Conservation (phyloP, 2,329 filamentous ascomycete species). For the Claviceps pazoutovae region DNA sequence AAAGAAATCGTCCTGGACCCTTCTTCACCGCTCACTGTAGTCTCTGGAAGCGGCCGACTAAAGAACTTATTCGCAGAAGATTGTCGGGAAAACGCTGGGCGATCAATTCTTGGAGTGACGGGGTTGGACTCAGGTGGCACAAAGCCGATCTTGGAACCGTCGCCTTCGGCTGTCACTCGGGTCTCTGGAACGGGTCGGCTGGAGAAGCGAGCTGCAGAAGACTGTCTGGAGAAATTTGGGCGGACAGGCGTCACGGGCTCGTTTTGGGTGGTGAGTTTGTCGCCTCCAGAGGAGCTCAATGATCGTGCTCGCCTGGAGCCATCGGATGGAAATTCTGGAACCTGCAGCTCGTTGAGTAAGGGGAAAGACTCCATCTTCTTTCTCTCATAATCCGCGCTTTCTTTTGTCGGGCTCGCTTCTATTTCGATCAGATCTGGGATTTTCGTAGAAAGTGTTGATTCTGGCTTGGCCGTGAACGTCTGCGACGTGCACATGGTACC, state of each 20-base stretch:
- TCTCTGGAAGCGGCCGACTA: conserved; percentile 48
- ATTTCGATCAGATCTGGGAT: conserved; percentile 5
- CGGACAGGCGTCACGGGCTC: conserved; percentile 18
- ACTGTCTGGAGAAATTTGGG: conserved; percentile 37
- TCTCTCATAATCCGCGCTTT: not conserved
- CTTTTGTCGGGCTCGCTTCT: not conserved
- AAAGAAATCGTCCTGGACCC: conserved; percentile 52
- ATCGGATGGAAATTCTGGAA: conserved; percentile 2
- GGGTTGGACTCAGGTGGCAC: conserved; percentile 20
- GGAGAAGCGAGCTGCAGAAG: conserved; percentile 49
- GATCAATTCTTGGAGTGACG: conserved; percentile 16
- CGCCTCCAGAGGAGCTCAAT: conserved; percentile 13
- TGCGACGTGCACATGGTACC: conserved; percentile 19
- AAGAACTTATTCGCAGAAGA: conserved; percentile 44
- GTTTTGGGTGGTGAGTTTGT: conserved; percentile 5
- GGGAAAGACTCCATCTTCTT: conserved; percentile 12
- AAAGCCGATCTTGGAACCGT: conserved; percentile 54
- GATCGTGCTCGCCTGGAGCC: conserved; percentile 11
- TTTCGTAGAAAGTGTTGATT: conserved; percentile 4
- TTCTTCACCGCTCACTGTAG: conserved; percentile 37
- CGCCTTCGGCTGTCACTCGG: conserved; percentile 49
- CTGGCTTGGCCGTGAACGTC: conserved; percentile 1
- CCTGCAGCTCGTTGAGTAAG: conserved; percentile 8
- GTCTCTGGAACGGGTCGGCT: conserved; percentile 61
- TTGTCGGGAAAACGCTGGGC: conserved; percentile 25